Base-by-base conservation (phyloP, 495 filamentous ascomycete genomes). In the Pseudomonodictys pantanalensis region DNA sequence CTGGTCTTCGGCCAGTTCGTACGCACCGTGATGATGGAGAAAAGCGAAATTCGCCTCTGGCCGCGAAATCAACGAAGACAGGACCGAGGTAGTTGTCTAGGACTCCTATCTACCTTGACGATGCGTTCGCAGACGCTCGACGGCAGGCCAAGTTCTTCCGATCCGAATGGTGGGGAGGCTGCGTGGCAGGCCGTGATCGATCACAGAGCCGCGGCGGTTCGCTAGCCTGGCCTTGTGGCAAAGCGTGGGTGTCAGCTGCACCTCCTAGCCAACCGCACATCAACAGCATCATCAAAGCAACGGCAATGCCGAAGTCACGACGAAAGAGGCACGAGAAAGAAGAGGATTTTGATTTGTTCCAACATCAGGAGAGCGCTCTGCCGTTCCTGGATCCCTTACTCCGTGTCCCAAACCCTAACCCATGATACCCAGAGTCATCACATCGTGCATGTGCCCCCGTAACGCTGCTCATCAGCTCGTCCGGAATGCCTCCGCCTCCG, bases 401-500 rank as follows among this genome's bases (percentile, higher is more conserved):
- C 20, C 22, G 7, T 23, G 2, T 47, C 24, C 43, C 43, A 47
- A 24, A 47, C 43, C 38, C 38, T 18, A 15, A n/a, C 38, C 4
- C 15, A 41, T 46, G 43, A 38, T 38, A n/a, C 32, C 9, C 24
- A 46, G 18, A 46, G 18, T 46, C 43, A 23, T 46, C 3, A 63
- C 25, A 20, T 63, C 60, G 60, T 63, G 41, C 44, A 24, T 2
- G 46, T 39, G 23, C 38, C 32, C n/a, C 38, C 30, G 11, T 43
- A 32, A 4, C 8, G 25, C 26, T 8, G n/a, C 20, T 24, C 41
- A 48, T 56, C 56, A 65, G 47, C 62, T 52, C 41, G 35, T 20
- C 57, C 62, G 52, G 12, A 51, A 38, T 7, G 46, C 51, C 28
- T 65, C 62, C 6, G 62, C 62, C 46, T 65, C 62, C 20, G 62